A percentile compares a stretch with the other conserved stretches of the same genome.
Evolutionary conservation across 106 monocot species (phyloP).

Genomic region (Vanilla planifolia): DNA sequence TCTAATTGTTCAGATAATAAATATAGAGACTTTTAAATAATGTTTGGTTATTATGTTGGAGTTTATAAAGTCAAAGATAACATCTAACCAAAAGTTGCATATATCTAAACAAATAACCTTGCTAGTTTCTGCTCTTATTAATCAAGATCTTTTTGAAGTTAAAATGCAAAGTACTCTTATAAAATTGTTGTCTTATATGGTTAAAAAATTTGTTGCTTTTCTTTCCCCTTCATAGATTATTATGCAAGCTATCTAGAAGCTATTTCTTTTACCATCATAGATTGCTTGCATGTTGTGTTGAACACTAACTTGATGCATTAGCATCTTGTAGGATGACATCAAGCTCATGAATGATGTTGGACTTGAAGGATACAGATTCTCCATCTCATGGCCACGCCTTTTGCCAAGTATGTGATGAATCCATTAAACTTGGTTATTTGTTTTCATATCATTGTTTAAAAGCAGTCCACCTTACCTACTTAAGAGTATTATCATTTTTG

Average conservation of each 20-base stretch:
- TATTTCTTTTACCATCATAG: too few relatives aligned
- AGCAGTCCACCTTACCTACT: not conserved
- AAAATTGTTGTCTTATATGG: not conserved
- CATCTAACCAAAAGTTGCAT: too few relatives aligned
- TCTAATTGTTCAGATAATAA: too few relatives aligned
- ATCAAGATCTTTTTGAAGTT: not conserved
- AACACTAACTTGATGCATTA: not conserved
- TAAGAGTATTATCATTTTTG: too few relatives aligned
- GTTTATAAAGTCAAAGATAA: too few relatives aligned
- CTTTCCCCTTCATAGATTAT: not conserved
- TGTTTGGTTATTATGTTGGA: too few relatives aligned
- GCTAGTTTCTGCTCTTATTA: not conserved
- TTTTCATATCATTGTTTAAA: not conserved
- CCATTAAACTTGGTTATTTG: not conserved
- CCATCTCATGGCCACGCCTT: conserved; percentile 76
- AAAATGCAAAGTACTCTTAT: not conserved
- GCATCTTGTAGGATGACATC: conserved; percentile 47
- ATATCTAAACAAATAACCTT: too few relatives aligned
- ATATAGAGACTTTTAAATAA: too few relatives aligned
- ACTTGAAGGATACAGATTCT: conserved; percentile 61
- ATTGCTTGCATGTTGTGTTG: not conserved
- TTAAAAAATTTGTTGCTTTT: not conserved
- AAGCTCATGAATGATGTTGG: conserved; percentile 53
- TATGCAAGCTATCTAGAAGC: too few relatives aligned
- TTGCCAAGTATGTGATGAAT: conserved; percentile 43